Conservation (phyloP, 2,329 filamentous ascomycete species). For the Talaromyces sp. region DNA sequence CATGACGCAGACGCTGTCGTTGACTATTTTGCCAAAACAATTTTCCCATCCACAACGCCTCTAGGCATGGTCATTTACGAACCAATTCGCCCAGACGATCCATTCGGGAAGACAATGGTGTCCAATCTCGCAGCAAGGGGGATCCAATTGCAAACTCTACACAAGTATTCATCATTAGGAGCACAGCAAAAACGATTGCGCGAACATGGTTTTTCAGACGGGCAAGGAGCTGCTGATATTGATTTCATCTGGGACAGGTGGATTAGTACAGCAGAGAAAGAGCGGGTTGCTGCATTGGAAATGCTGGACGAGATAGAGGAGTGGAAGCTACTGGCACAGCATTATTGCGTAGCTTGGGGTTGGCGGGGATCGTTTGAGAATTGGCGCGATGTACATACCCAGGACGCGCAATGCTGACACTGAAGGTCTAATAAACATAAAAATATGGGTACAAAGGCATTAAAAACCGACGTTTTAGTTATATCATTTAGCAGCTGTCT, state of each 20-base stretch:
- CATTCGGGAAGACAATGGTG: constrained; percentile 90
- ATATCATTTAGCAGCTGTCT: neutral
- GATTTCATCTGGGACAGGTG: constrained; percentile 72
- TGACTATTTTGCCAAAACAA: constrained; percentile 55
- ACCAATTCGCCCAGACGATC: constrained; percentile 73
- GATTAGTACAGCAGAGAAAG: constrained; percentile 66
- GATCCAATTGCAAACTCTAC: constrained; percentile 78
- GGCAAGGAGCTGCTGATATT: constrained; percentile 55
- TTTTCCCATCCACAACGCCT: constrained; percentile 40
- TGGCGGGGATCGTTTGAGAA: constrained; percentile 48
- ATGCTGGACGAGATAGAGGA: constrained; percentile 95
- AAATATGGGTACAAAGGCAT: no score
- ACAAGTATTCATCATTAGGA: constrained; percentile 61
- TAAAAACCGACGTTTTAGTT: no score
- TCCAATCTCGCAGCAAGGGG: constrained; percentile 76
- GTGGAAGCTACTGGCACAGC: constrained; percentile 76
- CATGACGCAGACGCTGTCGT: constrained; percentile 60
- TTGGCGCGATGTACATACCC: neutral
- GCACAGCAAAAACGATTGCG: constrained; percentile 65
- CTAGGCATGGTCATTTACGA: constrained; percentile 76
- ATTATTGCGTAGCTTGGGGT: constrained; percentile 89
- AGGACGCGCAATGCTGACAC: neutral
- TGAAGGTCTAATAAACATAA: neutral
- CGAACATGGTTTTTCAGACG: constrained; percentile 59
- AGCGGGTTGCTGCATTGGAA: constrained; percentile 71